Base-by-base conservation (phyloP, 1,284 basidiomycete genomes). In the Uromyces viciae-fabae region DNA sequence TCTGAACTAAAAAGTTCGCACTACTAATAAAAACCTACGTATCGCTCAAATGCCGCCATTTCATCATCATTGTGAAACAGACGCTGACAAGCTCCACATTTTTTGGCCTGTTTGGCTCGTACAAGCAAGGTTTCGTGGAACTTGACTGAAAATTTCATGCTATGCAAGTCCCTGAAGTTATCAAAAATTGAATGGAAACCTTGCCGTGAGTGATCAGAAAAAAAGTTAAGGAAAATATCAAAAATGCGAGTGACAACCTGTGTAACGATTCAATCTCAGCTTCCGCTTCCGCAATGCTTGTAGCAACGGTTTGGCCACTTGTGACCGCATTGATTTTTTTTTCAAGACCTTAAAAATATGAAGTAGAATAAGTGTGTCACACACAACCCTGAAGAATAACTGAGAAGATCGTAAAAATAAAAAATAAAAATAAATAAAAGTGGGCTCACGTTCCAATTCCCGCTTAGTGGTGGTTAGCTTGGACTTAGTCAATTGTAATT, bases 1-100 rank as follows among this genome's bases (percentile, higher is more conserved):
- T 89, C 85, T 93, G 91, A 82, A 93, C 92, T 0, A 88, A 36
- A 42, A 42, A 38, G 36, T 40, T 9, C 25, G 52, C 15, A 2
- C 22, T 25, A 36, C 5, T 22, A 64, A 62, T 14, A 3, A 43
- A 31, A 28, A 31, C 82, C 75, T 71, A 87, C 86, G 72, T 85
- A 85, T 46, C 83, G 83, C 56, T 86, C 85, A 77, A 87, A 85
- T 0, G 82, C 84, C 3, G 81, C 83, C 71, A 86, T 82, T 82
- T 95, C 94, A 11, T 88, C 86, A 42, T 89, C 88, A 25, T n/a
- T 43, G 25, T 89, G 87, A 84, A 98, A 88, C 38, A 87, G 88
- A 5, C 95, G 90, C 82, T 90, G 90, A 85, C 95, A 98, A 3
- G 91, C 91, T 28, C 90, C 88, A 84, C 95, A 98, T 2, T 88